Percentiles rank a stretch among this genome's conserved stretches.
Conservation (phyloP, 805 yeast genomes). For the Candida michaelii region DNA sequence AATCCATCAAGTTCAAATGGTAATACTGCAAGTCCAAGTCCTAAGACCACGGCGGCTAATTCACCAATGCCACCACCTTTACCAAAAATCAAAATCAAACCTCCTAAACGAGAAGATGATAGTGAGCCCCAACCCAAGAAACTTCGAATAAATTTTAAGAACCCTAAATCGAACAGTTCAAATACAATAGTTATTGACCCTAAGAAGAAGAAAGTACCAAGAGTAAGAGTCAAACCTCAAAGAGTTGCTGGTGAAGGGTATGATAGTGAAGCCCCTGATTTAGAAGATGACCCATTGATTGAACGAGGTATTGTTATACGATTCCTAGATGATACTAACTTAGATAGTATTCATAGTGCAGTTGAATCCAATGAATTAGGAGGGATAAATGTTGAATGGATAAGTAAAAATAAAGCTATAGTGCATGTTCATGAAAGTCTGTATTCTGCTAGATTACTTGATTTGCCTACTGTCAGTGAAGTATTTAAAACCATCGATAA, state of each 20-base stretch:
- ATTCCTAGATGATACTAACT: constrained; percentile 64
- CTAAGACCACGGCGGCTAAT: neutral
- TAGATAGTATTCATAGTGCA: constrained; percentile 73
- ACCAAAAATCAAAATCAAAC: constrained; percentile 6
- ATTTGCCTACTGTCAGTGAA: constrained; percentile 85
- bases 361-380: constrained; percentile 76
- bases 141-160: constrained; percentile 9
- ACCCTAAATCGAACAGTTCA: neutral
- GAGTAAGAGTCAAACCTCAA: constrained; percentile 54
- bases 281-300: constrained; percentile 89
- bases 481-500: constrained; percentile 85
- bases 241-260: constrained; percentile 92
- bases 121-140: constrained; percentile 23
- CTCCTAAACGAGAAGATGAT: constrained; percentile 15
- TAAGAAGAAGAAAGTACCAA: constrained; percentile 31
- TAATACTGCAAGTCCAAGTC: constrained; percentile 2
- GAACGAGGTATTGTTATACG: constrained; percentile 85
- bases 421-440: constrained; percentile 64
- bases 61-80: constrained; percentile 2
- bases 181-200: neutral
- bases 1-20: constrained; percentile 5
- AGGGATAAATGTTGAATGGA: constrained; percentile 76
- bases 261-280: constrained; percentile 94
- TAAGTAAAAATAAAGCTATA: constrained; percentile 76
- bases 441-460: constrained; percentile 84